Conservation (phyloP, 257 asterid genomes). For the Solanum paucissectum region DNA sequence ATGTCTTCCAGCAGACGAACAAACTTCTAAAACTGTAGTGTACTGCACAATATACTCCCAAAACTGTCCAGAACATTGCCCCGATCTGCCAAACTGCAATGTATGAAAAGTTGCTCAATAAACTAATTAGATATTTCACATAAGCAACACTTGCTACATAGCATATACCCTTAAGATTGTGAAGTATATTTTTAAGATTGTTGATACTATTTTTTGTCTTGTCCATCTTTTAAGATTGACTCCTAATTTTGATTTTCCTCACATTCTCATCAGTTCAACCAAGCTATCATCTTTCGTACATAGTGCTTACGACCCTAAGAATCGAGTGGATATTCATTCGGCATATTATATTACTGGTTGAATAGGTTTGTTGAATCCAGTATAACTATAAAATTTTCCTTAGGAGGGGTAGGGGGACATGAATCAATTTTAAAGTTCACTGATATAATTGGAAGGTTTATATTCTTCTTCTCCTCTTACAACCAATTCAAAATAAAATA, state of each 20-base stretch:
- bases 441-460: neutral
- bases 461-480: neutral
- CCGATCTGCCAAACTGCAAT: neutral
- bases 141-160: neutral
- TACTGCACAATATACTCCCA: neutral
- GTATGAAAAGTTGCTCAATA: neutral
- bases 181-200: neutral
- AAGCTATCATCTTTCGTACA: neutral
- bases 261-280: neutral
- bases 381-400: neutral
- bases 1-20: neutral
- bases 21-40: neutral
- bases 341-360: neutral
- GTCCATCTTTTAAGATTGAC: neutral
- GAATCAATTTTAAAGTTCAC: no score
- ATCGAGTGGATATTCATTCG: neutral
- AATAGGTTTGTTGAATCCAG: neutral
- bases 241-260: neutral
- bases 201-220: neutral
- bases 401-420: neutral
- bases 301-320: neutral
- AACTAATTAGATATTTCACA: neutral
- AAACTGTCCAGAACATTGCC: neutral
- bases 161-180: neutral
- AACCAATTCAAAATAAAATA: neutral